A percentile compares a stretch with the other conserved stretches of the same genome.
These are phyloP conservation scores for Aspergillus fumigatus DNA, from an alignment of 2,329 filamentous ascomycete species.

Conservation along the genomic window DNA sequence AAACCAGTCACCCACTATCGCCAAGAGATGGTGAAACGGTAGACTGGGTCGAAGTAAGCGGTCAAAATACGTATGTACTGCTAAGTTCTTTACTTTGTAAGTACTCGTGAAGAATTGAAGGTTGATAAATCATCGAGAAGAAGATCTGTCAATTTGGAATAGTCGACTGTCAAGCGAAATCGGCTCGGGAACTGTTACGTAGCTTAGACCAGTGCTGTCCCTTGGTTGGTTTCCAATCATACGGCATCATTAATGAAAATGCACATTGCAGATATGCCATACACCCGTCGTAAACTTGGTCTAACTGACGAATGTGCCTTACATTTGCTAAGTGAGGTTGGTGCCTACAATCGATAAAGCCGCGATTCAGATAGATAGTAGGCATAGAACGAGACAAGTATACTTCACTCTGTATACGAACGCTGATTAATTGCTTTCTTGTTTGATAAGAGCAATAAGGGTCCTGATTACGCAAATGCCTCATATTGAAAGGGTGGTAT, in stretches of 20 bases:
- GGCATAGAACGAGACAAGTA: not conserved
- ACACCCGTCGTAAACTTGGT: not conserved
- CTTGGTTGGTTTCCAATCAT: not conserved
- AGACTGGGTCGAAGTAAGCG: no score
- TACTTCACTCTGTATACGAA: not conserved
- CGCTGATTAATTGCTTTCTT: not conserved
- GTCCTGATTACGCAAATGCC: not conserved
- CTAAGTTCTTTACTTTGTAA: no score
- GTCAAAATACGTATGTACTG: no score
- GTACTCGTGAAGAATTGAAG: not conserved
- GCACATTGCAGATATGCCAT: not conserved
- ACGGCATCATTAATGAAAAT: not conserved
- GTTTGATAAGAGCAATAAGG: not conserved
- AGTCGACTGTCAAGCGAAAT: not conserved
- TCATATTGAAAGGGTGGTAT: slow-evolving; percentile 9
- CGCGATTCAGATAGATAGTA: not conserved
- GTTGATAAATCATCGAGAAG: not conserved
- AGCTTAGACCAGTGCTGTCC: not conserved
- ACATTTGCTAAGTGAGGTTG: no score
- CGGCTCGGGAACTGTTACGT: not conserved
- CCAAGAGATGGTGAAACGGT: no score
- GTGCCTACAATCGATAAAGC: not conserved
- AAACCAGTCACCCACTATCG: no score
- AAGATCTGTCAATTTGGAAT: not conserved
- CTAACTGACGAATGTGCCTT: not conserved